Evolutionary conservation across 225 moss, liverwort and hornwort genomes (phyloP).

Genomic region (Takakia lepidozioides): DNA sequence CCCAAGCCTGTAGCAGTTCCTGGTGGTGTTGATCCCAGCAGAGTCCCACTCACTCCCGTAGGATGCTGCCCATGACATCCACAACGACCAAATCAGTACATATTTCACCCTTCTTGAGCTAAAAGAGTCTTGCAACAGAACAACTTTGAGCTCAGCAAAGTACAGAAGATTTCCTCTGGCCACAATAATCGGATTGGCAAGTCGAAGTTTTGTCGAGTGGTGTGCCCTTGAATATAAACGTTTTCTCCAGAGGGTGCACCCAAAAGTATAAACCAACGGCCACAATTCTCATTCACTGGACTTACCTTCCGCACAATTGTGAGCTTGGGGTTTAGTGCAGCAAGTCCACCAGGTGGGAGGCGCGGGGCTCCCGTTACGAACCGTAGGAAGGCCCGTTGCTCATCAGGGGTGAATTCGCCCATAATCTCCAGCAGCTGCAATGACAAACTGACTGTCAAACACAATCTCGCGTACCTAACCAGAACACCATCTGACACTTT

Average conservation of each 20-base stretch:
- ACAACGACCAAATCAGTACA: not conserved
- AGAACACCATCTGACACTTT: no score
- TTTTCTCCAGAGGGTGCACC: no score
- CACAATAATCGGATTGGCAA: no score
- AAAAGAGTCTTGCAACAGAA: not conserved
- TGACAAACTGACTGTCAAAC: not conserved
- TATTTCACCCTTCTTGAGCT: not conserved
- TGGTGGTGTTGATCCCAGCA: constrained; percentile 82
- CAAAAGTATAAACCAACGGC: no score
- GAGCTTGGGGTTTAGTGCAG: constrained; percentile 87
- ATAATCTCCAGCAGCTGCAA: constrained; percentile 87
- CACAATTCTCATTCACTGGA: no score
- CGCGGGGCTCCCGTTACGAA: constrained; percentile 97
- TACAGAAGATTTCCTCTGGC: no score
- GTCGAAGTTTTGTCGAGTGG: no score
- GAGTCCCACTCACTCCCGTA: constrained; percentile 59
- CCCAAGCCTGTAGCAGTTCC: constrained; percentile 80
- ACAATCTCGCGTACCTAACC: not conserved
- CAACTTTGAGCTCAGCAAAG: not conserved
- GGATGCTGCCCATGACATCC: constrained; percentile 62
- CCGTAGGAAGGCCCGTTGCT: constrained; percentile 88
- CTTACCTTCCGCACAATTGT: constrained; percentile 95
- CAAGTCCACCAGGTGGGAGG: constrained; percentile 89
- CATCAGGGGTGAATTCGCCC: constrained; percentile 87
- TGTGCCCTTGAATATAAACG: no score